Percentiles rank a stretch among this genome's conserved stretches.
phyloP scores from a whole-genome alignment of 164 flowering plant species.

The Sextonia rubra region DNA sequence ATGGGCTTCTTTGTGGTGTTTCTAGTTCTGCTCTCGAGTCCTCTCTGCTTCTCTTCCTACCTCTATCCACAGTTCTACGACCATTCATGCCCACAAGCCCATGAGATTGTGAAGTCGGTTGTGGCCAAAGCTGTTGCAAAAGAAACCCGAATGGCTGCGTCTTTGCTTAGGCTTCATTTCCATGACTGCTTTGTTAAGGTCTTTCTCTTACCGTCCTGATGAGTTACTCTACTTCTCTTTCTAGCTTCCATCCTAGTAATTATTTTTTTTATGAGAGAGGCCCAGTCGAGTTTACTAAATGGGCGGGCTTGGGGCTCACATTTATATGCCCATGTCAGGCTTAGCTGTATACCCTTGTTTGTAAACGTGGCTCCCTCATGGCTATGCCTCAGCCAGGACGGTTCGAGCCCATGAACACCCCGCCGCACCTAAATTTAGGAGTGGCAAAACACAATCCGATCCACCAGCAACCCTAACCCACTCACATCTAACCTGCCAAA shows the following conservation, averaged over 20 bases:
- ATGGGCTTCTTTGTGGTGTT: constrained; percentile 29
- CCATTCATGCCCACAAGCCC: constrained; percentile 71
- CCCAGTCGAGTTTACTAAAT: neutral
- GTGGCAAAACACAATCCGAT: no score
- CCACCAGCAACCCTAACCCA: no score
- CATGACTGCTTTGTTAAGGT: constrained; percentile 98
- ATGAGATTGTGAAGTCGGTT: constrained; percentile 61
- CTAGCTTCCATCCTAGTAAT: neutral
- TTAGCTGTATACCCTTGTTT: no score
- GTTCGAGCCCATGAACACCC: no score
- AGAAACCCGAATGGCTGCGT: constrained; percentile 91
- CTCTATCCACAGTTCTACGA: constrained; percentile 85
- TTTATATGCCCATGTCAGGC: neutral
- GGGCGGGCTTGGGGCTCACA: neutral
- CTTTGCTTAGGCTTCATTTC: constrained; percentile 85
- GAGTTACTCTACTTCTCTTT: neutral
- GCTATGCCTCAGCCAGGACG: no score
- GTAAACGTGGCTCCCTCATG: no score
- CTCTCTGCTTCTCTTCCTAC: constrained; percentile 42
- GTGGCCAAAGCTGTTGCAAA: constrained; percentile 68
- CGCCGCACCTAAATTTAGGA: no score
- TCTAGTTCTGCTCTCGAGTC: constrained; percentile 37
- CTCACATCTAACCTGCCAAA: no score
- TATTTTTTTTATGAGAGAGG: no score
- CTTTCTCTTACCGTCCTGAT: neutral